These are phyloP conservation scores for Polyporus tsugae DNA, from an alignment of 1,284 basidiomycete species.

Conservation along the genomic window DNA sequence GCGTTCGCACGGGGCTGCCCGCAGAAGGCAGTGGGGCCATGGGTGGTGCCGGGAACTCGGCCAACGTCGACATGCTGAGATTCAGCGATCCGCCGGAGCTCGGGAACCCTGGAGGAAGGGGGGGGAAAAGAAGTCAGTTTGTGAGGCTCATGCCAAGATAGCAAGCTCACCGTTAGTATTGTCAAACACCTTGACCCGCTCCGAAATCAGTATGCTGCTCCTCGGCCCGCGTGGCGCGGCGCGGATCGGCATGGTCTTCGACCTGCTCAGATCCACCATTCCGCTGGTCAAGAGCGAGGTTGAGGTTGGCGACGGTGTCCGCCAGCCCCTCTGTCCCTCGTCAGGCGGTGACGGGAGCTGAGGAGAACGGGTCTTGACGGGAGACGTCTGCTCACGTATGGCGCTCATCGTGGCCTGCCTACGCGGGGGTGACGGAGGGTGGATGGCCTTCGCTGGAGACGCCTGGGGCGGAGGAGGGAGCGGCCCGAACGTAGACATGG, in stretches of 20 bases:
- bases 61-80: constrained; percentile 39
- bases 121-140: constrained; percentile 14
- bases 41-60: constrained; percentile 52
- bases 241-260: constrained; percentile 34
- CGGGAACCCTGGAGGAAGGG: constrained; percentile 19
- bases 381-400: constrained; percentile 20
- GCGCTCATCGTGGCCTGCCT: constrained; percentile 21
- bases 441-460: background rate
- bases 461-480: constrained; percentile 29
- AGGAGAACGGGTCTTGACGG: constrained; percentile 17
- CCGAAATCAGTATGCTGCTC: constrained; percentile 57
- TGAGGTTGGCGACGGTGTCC: constrained; percentile 24
- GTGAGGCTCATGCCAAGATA: background rate
- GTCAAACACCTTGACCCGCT: constrained; percentile 53
- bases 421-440: constrained; percentile 18
- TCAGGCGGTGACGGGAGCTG: constrained; percentile 29
- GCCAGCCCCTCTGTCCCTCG: constrained; percentile 24
- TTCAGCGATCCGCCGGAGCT: constrained; percentile 27
- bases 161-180: constrained; percentile 31
- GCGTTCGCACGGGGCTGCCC: constrained; percentile 10
- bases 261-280: constrained; percentile 30
- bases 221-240: constrained; percentile 37
- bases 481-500: constrained; percentile 26
- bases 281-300: constrained; percentile 24
- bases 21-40: constrained; percentile 45